Evolutionary conservation across 2,329 filamentous ascomycete species (phyloP).

Genomic region (Zarea fungicola): DNA sequence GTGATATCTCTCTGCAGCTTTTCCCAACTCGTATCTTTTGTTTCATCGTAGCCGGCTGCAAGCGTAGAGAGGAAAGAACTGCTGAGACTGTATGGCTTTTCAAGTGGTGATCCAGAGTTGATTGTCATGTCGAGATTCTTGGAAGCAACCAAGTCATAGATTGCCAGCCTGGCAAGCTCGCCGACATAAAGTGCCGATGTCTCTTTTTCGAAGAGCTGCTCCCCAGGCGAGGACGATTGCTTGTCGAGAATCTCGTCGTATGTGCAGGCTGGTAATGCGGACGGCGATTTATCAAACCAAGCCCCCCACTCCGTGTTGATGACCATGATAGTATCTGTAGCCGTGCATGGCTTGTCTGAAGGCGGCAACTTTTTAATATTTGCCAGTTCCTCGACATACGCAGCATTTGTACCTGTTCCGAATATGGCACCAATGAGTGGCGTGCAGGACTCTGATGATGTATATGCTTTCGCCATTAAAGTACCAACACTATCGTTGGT

Average conservation of each 20-base stretch:
- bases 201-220: slow-evolving; percentile 79
- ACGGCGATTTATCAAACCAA: slow-evolving; percentile 63
- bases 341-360: neutral
- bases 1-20: neutral
- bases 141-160: slow-evolving; percentile 39
- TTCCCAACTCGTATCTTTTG: neutral
- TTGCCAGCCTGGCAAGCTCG: slow-evolving; percentile 63
- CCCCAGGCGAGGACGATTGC: slow-evolving; percentile 65
- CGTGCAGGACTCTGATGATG: slow-evolving; percentile 62
- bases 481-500: slow-evolving; percentile 80
- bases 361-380: slow-evolving; percentile 53
- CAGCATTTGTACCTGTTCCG: slow-evolving; percentile 75
- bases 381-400: slow-evolving; percentile 68
- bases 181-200: slow-evolving; percentile 79
- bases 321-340: slow-evolving; percentile 62
- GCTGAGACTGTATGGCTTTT: slow-evolving; percentile 61
- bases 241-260: slow-evolving; percentile 64
- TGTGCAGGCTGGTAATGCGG: slow-evolving; percentile 62
- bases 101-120: slow-evolving; percentile 32
- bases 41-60: neutral
- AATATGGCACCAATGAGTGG: slow-evolving; percentile 75
- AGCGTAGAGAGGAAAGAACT: slow-evolving; percentile 60
- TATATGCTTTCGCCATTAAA: slow-evolving; percentile 73
- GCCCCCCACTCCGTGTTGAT: slow-evolving; percentile 80
- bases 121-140: slow-evolving; percentile 12